Percentiles rank a stretch among this genome's conserved stretches.
These are phyloP conservation scores for Furcasterigmium furcatum DNA, from an alignment of 2,329 filamentous ascomycete genomes.

Conservation along the genomic window DNA sequence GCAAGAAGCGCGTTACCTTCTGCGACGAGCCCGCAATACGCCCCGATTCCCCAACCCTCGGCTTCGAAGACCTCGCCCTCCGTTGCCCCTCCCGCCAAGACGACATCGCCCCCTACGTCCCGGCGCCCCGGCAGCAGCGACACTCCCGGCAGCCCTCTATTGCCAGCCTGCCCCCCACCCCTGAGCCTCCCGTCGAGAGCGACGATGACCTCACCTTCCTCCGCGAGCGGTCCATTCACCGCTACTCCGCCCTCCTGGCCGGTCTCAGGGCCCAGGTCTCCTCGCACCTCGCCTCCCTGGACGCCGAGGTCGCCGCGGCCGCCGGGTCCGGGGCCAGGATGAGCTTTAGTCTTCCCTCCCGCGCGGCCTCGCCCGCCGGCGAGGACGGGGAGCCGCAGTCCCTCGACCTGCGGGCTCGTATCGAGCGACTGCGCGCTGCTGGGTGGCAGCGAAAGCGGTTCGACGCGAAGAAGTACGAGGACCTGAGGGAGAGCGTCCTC, in stretches of 20 bases:
- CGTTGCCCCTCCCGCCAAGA: constrained; percentile 16
- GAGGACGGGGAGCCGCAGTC: constrained; percentile 29
- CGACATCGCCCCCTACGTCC: constrained; percentile 5
- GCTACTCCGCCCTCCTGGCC: constrained; percentile 45
- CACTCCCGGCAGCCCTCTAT: neutral
- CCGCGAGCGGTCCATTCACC: constrained; percentile 40
- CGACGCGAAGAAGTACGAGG: constrained; percentile 48
- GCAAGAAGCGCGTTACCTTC: constrained; percentile 37
- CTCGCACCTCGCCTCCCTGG: constrained; percentile 43
- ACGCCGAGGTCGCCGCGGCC: constrained; percentile 29
- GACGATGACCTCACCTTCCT: constrained; percentile 28
- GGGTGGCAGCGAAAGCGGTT: constrained; percentile 57
- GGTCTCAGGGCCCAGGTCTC: constrained; percentile 45
- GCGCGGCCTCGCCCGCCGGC: constrained; percentile 10
- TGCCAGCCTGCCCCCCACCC: constrained; percentile 8
- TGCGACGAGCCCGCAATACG: constrained; percentile 45
- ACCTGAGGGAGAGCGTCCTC: constrained; percentile 46
- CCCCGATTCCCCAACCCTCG: constrained; percentile 58
- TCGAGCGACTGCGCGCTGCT: constrained; percentile 49
- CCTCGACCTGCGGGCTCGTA: constrained; percentile 45
- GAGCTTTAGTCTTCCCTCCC: constrained; percentile 8
- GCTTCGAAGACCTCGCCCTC: constrained; percentile 40
- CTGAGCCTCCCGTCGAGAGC: constrained; percentile 9
- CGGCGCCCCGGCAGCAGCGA: neutral
- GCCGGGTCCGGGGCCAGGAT: constrained; percentile 13